Evolutionary conservation across 768 basidiomycete species (phyloP).

Genomic region (Imleria badia): DNA sequence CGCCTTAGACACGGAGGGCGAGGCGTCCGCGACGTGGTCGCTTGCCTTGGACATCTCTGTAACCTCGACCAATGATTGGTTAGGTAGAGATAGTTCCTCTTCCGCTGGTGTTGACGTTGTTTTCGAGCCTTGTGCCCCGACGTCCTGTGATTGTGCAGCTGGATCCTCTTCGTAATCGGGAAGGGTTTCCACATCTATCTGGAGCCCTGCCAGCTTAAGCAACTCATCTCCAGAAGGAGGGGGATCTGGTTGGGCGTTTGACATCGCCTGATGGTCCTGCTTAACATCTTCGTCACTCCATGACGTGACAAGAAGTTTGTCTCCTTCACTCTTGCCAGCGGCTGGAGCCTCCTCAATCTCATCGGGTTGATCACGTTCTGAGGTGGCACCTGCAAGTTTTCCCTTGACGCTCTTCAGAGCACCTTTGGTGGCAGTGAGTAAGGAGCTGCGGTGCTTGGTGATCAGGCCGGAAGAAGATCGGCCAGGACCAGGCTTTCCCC

Average conservation of each 20-base stretch:
- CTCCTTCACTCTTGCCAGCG: neutral
- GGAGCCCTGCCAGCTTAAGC: slow-evolving; percentile 49
- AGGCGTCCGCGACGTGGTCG: neutral
- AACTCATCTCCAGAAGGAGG: slow-evolving; percentile 46
- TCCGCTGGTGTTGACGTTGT: neutral
- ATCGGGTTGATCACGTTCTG: slow-evolving; percentile 19
- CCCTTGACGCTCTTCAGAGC: slow-evolving; percentile 50
- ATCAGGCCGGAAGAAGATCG: slow-evolving; percentile 46
- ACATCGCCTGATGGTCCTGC: slow-evolving; percentile 5
- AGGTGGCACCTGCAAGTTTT: slow-evolving; percentile 28
- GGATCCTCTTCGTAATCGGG: slow-evolving; percentile 59
- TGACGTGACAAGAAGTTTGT: slow-evolving; percentile 9
- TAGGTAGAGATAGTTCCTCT: neutral
- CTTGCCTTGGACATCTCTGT: slow-evolving; percentile 1
- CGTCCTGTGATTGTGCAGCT: slow-evolving; percentile 10
- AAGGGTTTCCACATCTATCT: slow-evolving; percentile 41
- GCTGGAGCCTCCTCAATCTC: slow-evolving; percentile 17
- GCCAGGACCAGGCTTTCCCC: slow-evolving; percentile 48
- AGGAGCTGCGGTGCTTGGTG: slow-evolving; percentile 46
- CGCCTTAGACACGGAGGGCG: neutral
- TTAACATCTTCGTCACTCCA: slow-evolving; percentile 22
- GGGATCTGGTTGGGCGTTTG: neutral
- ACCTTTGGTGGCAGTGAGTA: slow-evolving; percentile 55
- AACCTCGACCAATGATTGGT: slow-evolving; percentile 1
- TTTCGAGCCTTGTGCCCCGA: slow-evolving; percentile 8